Evolutionary conservation across 1,284 basidiomycete species (phyloP), one percentile per base, ranked within the genome.

Genomic region (Irpex lacteus): DNA sequence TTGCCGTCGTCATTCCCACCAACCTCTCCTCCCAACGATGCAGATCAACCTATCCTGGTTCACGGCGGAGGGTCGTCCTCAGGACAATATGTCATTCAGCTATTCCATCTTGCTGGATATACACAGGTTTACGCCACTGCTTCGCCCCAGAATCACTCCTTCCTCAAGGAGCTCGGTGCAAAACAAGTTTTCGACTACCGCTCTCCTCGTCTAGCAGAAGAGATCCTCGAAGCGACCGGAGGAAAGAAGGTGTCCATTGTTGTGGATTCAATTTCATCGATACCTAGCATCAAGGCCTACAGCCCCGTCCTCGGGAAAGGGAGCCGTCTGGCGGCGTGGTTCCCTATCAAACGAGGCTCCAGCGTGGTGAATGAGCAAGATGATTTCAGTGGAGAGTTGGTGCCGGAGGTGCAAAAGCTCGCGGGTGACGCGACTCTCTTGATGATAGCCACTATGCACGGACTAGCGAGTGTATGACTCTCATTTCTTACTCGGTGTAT

Each of bases 21-120:
- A 0, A 59, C 72, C 0, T 60, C 69, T 1, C 61, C 74, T 1
- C 79, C 82, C 9, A 70, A 76, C 26, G 70, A 75, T 11, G 72
- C 77, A 3, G 64, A 72, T 9, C 70, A 69, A 1, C 77, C 83
- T 1, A 81, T 86, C 61, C 76, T 86, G 7, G 73, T 89, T 26
- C 88, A 84, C 64, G 84, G 86, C 60, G 82, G 81, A n/a, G 84
- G 86, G 8, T 76, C 85, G 4, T 83, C 82, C n/a, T 70, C 81
- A 0, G 86, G 85, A 3, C 81, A 85, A 64, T 85, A 84, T 66
- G 74, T 78, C 18, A 69, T 87, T 55, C 86, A 87, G 70, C 75
- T 87, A 15, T 77, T 87, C 55, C 77, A 76, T 56, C 71, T 80
- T 34, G 79, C 83, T 1, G 84, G 85, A 0, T 87, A 85, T 76